A percentile compares a stretch with the other conserved stretches of the same genome.
These are phyloP conservation scores for Aspergillus costaricaensis DNA, from an alignment of 2,329 filamentous ascomycete species.

Conservation along the genomic window DNA sequence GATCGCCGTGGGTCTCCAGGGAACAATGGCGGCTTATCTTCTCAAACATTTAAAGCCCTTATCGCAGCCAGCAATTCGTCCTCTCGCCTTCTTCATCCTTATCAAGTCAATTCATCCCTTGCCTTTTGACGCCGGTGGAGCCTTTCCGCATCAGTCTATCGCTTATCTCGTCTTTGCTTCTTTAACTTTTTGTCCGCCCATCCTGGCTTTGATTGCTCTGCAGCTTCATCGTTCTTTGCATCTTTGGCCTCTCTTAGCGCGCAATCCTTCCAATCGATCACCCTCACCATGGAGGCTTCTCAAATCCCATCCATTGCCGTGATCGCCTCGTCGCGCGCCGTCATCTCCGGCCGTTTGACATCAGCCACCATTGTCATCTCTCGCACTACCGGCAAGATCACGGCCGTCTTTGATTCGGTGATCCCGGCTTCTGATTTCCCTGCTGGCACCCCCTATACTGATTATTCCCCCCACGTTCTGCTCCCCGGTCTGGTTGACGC, in stretches of 20 bases:
- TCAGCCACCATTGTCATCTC: conserved; percentile 84
- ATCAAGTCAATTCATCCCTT: conserved; percentile 10
- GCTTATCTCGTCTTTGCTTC: conserved; percentile 7
- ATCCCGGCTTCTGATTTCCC: conserved; percentile 78
- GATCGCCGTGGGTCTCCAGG: neutral
- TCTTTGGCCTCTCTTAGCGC: conserved; percentile 5
- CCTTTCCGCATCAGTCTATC: conserved; percentile 2
- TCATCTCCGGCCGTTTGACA: conserved; percentile 74
- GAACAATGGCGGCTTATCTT: neutral
- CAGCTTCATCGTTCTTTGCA: conserved; percentile 11
- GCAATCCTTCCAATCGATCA: conserved; percentile 11
- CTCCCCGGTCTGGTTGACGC: conserved; percentile 93
- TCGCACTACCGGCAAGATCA: conserved; percentile 77
- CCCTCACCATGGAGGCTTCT: conserved; percentile 21
- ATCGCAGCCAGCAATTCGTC: conserved; percentile 7
- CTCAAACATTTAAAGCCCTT: conserved; percentile 15
- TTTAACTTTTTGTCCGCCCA: conserved; percentile 15
- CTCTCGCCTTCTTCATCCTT: conserved; percentile 5
- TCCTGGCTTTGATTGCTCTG: conserved; percentile 13
- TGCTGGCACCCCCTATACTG: conserved; percentile 68
- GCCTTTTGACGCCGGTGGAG: conserved; percentile 6
- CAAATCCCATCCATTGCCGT: conserved; percentile 62
- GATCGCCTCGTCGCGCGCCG: conserved; percentile 78
- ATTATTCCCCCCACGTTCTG: conserved; percentile 82
- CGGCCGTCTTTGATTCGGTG: conserved; percentile 70